These are phyloP conservation scores for Leucogyrophana mollusca DNA, from an alignment of 768 basidiomycete genomes.

Conservation along the genomic window DNA sequence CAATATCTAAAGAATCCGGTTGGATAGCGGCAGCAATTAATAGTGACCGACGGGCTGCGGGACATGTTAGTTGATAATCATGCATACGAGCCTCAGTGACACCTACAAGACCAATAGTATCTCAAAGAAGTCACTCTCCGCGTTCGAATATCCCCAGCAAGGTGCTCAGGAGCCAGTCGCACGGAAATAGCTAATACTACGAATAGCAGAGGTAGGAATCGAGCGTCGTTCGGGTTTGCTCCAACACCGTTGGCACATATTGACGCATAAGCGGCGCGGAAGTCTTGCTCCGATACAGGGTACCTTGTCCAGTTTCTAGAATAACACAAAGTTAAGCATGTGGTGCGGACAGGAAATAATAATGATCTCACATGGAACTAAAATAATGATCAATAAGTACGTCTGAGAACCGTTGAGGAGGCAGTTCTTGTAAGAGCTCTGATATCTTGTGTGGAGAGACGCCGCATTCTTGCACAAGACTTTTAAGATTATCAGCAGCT, in stretches of 20 bases:
- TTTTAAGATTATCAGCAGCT: slow-evolving; percentile 81
- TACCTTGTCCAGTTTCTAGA: slow-evolving; percentile 90
- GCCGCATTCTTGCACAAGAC: slow-evolving; percentile 88
- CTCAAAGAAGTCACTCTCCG: slow-evolving; percentile 79
- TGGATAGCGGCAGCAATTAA: slow-evolving; percentile 93
- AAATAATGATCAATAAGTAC: slow-evolving; percentile 85
- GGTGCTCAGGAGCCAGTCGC: slow-evolving; percentile 79
- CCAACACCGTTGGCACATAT: slow-evolving; percentile 60
- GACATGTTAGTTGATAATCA: slow-evolving; percentile 17
- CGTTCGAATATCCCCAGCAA: slow-evolving; percentile 76
- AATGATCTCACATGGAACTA: slow-evolving; percentile 54
- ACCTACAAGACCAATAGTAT: slow-evolving; percentile 94
- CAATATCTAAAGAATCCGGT: slow-evolving; percentile 88
- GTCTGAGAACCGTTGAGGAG: slow-evolving; percentile 72
- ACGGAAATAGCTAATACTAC: slow-evolving; percentile 89
- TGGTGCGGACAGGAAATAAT: slow-evolving; percentile 1
- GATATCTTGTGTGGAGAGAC: slow-evolving; percentile 88
- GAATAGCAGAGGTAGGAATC: slow-evolving; percentile 89
- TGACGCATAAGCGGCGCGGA: slow-evolving; percentile 68
- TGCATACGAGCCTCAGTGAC: slow-evolving; percentile 8
- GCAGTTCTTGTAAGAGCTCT: slow-evolving; percentile 86
- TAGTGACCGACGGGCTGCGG: slow-evolving; percentile 77
- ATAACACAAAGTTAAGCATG: slow-evolving; percentile 5
- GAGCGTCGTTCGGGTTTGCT: slow-evolving; percentile 72
- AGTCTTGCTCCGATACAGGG: slow-evolving; percentile 83